phyloP scores from a whole-genome alignment of 208 protist genomes.

The Leishmania braziliensis region DNA sequence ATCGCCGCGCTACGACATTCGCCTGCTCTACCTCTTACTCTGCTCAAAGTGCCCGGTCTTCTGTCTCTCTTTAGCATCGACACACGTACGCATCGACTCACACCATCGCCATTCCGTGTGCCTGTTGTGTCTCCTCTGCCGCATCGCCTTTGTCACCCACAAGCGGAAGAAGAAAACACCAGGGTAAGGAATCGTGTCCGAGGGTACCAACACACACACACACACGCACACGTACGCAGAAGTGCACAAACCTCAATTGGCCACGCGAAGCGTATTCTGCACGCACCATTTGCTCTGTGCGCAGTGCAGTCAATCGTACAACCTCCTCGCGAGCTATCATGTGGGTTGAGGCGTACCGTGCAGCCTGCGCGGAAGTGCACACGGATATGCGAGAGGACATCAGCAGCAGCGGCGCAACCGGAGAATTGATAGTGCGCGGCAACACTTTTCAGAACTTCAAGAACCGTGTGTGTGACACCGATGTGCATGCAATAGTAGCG shows the following conservation, averaged over 20 bases:
- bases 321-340: conserved; percentile 18
- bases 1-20: background rate
- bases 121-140: background rate
- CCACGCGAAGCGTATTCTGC: background rate
- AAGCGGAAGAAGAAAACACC: background rate
- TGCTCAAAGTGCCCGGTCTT: background rate
- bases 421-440: conserved; percentile 42
- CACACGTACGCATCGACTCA: background rate
- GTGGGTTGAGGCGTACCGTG: conserved; percentile 58
- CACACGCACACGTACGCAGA: background rate
- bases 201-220: background rate
- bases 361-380: conserved; percentile 40
- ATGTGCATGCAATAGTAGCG: conserved; percentile 53
- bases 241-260: background rate
- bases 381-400: conserved; percentile 51
- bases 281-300: background rate
- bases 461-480: conserved; percentile 56
- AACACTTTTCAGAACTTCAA: conserved; percentile 72
- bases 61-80: background rate
- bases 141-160: background rate
- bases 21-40: background rate
- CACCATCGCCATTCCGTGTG: background rate
- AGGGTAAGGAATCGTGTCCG: background rate
- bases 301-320: background rate
- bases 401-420: conserved; percentile 17